Evolutionary conservation across 345 rosid genomes (phyloP), one percentile per base, ranked within the genome.

Genomic region (Diplotaxis tenuifolia): DNA sequence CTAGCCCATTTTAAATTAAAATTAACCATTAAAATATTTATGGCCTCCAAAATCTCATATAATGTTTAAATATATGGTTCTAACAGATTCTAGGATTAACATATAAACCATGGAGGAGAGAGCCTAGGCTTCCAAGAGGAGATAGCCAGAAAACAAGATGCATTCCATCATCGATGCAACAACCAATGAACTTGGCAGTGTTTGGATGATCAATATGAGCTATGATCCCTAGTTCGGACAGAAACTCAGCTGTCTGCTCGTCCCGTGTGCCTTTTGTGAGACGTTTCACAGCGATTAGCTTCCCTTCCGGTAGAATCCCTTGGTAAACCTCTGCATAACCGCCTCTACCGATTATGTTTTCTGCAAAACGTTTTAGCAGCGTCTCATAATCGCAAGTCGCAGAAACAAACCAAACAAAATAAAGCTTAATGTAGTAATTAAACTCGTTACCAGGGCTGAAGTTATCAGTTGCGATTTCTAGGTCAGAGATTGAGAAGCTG

Each of bases 171-270:
- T 94, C 98, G 60, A 85, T 79, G 73, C 96, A 84, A 38, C 91
- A 89, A 0, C 98, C 98, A 10, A 94, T 81, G 78, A 94, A 83
- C 79, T 86, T 94, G 15, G 98, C 98, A 0, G 88, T 89, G 72
- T 91, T 91, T 0, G 91, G 96, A 82, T 94, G 98, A 73, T 91
- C 78, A 38, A 94, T 80, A 80, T 94, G 93, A 42, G 96, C 98
- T 80, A 94, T 82, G 31, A 88, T 80, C 31, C 98, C 98, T 4
- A 94, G 78, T 78, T 94, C 98, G 1, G 91, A 87, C 29, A 94
- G 83, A 67, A 94, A 94, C 49, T 76, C 80, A 1, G 84, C 40
- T 16, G 87, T 87, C 65, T 75, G 83, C 74, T 94, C 98, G 18
- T 89, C 91, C 0, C 80, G 62, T 18, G 91, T 86, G 64, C 98